Percentiles rank a stretch among this genome's conserved stretches.
These are phyloP conservation scores for Datisca glomerata DNA, from an alignment of 306 rosid species.

Conservation along the genomic window DNA sequence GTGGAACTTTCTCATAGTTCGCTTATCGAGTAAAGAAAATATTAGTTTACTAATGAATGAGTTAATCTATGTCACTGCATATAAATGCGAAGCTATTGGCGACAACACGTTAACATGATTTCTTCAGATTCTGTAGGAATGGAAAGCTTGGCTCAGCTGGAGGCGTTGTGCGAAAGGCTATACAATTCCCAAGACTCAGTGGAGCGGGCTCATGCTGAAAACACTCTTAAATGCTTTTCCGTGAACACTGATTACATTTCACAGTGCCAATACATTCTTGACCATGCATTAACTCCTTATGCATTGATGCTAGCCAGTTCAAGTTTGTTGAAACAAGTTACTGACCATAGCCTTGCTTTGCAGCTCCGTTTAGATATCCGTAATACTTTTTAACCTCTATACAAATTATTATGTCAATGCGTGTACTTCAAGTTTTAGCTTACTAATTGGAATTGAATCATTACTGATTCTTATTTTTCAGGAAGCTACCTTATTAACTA, in stretches of 20 bases:
- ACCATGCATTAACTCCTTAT: slow-evolving; percentile 46
- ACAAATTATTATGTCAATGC: background rate
- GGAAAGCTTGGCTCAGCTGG: slow-evolving; percentile 49
- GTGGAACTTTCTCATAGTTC: background rate
- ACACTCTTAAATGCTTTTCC: slow-evolving; percentile 52
- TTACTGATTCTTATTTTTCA: slow-evolving; percentile 3
- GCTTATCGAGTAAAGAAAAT: background rate
- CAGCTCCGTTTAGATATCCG: slow-evolving; percentile 56
- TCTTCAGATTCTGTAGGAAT: slow-evolving; percentile 17
- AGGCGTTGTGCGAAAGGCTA: slow-evolving; percentile 51
- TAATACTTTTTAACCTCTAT: slow-evolving; percentile 7
- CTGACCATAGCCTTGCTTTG: slow-evolving; percentile 45
- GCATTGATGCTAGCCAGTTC: slow-evolving; percentile 56
- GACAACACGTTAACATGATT: slow-evolving; percentile 3
- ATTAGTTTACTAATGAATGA: background rate
- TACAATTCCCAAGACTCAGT: slow-evolving; percentile 55
- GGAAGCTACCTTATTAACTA: slow-evolving; percentile 49
- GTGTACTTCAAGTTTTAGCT: background rate
- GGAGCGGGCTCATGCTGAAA: slow-evolving; percentile 49
- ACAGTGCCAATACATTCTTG: slow-evolving; percentile 54
- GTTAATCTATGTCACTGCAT: background rate
- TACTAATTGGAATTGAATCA: background rate
- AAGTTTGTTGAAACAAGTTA: slow-evolving; percentile 54
- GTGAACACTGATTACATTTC: slow-evolving; percentile 49
- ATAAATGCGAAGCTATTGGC: background rate